phyloP scores from a whole-genome alignment of 495 filamentous ascomycete genomes.

The Achaetomiella virescens region DNA sequence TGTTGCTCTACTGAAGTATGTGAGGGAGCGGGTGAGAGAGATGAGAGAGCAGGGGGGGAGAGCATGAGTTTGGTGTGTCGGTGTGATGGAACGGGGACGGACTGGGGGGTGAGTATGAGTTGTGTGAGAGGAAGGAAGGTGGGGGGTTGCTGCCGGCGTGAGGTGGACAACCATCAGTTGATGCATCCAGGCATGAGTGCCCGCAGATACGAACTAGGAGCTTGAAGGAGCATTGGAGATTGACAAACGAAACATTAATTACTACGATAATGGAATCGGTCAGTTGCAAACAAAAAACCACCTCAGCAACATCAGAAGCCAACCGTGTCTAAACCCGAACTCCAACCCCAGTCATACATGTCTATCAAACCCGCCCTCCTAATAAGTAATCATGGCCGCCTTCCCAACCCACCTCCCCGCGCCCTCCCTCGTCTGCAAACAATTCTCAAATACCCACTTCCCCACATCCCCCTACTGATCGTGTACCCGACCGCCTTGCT shows the following conservation, averaged over 20 bases:
- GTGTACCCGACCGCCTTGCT: constrained; percentile 39
- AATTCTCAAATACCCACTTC: constrained; percentile 32
- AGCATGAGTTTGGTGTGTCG: constrained; percentile 11
- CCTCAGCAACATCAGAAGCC: too few relatives aligned
- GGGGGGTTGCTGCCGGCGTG: constrained; percentile 5
- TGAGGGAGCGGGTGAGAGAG: constrained; percentile 2
- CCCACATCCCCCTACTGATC: constrained; percentile 40
- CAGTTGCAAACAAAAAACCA: too few relatives aligned
- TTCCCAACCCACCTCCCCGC: constrained; percentile 18
- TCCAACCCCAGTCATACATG: not conserved
- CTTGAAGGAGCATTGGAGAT: too few relatives aligned
- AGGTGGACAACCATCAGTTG: not conserved
- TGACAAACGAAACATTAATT: too few relatives aligned
- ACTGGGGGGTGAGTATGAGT: not conserved
- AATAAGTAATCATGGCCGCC: constrained; percentile 24
- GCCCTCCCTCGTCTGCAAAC: constrained; percentile 1
- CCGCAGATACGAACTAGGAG: too few relatives aligned
- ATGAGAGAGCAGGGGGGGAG: not conserved
- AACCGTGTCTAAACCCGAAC: not conserved
- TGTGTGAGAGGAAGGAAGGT: constrained; percentile 7
- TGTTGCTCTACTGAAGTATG: constrained; percentile 11
- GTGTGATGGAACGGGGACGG: constrained; percentile 11
- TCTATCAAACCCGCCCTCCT: not conserved
- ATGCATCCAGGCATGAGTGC: too few relatives aligned
- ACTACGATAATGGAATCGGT: too few relatives aligned